A percentile compares a stretch with the other conserved stretches of the same genome.
These are phyloP conservation scores for Cyclotella cryptica DNA, from an alignment of 108 stramenopile species.

Conservation along the genomic window DNA sequence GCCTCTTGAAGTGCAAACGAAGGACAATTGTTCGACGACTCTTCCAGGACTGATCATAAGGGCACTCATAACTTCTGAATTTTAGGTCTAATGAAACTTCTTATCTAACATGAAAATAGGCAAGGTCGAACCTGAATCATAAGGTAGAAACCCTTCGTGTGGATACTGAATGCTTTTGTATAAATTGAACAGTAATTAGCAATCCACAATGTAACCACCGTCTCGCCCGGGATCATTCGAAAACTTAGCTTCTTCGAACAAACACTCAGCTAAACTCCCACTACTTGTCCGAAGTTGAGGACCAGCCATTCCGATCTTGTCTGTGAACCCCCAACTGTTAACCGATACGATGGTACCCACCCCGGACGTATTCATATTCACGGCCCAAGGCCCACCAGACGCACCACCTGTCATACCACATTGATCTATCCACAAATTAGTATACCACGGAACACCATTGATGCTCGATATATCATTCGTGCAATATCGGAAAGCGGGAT, in stretches of 20 bases:
- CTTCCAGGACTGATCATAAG: too few species aligned
- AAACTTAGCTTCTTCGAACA: slow-evolving; percentile 26
- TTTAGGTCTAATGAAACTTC: too few species aligned
- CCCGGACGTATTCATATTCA: slow-evolving; percentile 19
- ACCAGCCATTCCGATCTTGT: slow-evolving; percentile 38
- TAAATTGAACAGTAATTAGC: not conserved
- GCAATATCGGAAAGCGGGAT: slow-evolving; percentile 28
- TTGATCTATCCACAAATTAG: slow-evolving; percentile 35
- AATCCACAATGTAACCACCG: slow-evolving; percentile 30
- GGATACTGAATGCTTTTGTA: too few species aligned
- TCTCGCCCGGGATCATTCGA: slow-evolving; percentile 20
- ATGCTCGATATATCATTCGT: slow-evolving; percentile 21
- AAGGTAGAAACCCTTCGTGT: too few species aligned
- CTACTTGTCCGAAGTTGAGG: slow-evolving; percentile 17
- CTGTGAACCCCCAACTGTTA: slow-evolving; percentile 31
- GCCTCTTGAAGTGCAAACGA: too few species aligned
- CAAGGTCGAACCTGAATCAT: too few species aligned
- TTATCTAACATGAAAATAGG: too few species aligned
- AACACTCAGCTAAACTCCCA: slow-evolving; percentile 32
- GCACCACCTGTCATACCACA: slow-evolving; percentile 32
- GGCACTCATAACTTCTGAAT: too few species aligned
- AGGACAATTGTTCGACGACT: too few species aligned
- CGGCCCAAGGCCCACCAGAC: slow-evolving; percentile 28
- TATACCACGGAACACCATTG: slow-evolving; percentile 30
- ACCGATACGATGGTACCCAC: slow-evolving; percentile 20